phyloP scores from a whole-genome alignment of 352 stramenopile genomes.

The Phytophthora lateralis region DNA sequence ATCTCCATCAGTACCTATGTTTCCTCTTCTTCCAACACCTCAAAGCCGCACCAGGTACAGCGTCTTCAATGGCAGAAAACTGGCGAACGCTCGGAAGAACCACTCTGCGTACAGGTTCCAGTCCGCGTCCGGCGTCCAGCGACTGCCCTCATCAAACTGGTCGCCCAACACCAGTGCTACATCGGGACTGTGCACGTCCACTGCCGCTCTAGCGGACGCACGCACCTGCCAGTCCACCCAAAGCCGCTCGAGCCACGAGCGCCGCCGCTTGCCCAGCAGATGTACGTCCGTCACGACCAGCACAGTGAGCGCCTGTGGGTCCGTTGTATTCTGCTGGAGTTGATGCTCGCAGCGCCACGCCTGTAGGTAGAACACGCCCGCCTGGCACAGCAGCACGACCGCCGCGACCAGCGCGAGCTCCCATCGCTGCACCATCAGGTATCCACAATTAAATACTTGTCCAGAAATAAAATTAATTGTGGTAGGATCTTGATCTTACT shows the following conservation, averaged over 20 bases:
- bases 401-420: constrained; percentile 29
- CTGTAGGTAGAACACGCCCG: constrained; percentile 69
- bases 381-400: constrained; percentile 46
- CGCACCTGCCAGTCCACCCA: constrained; percentile 81
- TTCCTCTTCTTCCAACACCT: background rate
- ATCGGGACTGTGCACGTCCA: constrained; percentile 57
- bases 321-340: background rate
- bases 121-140: constrained; percentile 49
- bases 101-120: constrained; percentile 65
- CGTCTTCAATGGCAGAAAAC: constrained; percentile 46
- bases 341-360: constrained; percentile 43
- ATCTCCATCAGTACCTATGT: background rate
- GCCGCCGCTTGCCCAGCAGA: constrained; percentile 69
- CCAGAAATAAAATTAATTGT: constrained; percentile 8
- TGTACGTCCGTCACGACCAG: constrained; percentile 79
- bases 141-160: constrained; percentile 74
- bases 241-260: constrained; percentile 54
- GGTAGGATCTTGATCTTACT: background rate
- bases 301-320: constrained; percentile 33
- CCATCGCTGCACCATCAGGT: constrained; percentile 8
- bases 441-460: too few species aligned
- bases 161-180: constrained; percentile 72
- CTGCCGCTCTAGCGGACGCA: constrained; percentile 42
- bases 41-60: constrained; percentile 52
- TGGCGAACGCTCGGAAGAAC: constrained; percentile 51